Base-by-base conservation (phyloP, 2,329 filamentous ascomycete species). In the Tolypocladium sp. region DNA sequence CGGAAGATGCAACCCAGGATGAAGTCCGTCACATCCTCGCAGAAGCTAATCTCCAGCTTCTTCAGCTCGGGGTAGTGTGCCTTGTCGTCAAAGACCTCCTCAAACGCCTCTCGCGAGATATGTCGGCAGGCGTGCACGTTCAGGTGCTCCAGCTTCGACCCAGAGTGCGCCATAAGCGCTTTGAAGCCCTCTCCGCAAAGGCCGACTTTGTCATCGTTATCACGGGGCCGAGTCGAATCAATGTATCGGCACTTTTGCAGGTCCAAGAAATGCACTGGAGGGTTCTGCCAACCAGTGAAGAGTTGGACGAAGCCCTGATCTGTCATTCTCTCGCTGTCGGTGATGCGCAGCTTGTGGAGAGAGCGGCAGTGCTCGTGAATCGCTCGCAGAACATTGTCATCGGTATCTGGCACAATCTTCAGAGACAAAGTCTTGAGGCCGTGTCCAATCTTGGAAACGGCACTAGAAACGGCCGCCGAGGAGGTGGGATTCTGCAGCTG, bases 81-180 rank as follows among this genome's bases (percentile, higher is more conserved):
- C 30, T 79, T 79, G 10, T 75, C 73, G 7, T 77, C 74, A 67
- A 97, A 97, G 0, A 89, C 87, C 12, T 87, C 81, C 62, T 90
- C 85, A 60, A 96, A 92, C 0, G 90, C 85, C 20, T 82, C 75
- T 40, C 82, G 79, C 1, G 84, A 82, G 63, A 97, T 92, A 70
- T 96, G 89, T 3, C 93, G 87, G 69, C 91, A 96, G 0, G 88
- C 90, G 17, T 90, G 84, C n/a, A 97, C 78, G 68, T 95, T 90
- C 40, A 97, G 77, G 46, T 82, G 77, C 60, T 80, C 79, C 2
- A 97, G 73, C 13, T 74, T 78, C 1, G 74, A 69, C 4, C 90
- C 90, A 0, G 92, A 96, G 69, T 97, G 93, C 0, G 77, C 75
- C 90, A 97, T 96, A 51, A 97, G 74, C 0, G 91, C 90, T 63